A percentile compares a stretch with the other conserved stretches of the same genome.
Conservation (phyloP, 257 asterid genomes). For the Catharanthus roseus region DNA sequence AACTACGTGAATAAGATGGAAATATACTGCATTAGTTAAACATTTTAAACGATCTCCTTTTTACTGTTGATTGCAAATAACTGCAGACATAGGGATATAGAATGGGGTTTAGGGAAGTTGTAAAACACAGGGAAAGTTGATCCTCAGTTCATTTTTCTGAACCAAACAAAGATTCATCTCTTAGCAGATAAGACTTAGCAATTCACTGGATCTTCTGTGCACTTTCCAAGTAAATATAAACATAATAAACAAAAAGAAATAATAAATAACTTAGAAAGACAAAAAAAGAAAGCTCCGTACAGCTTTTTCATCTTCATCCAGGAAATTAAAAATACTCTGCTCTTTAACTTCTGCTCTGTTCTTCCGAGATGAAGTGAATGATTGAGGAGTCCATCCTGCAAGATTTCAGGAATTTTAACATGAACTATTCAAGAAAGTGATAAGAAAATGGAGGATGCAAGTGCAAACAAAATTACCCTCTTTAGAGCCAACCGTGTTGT, state of each 20-base stretch:
- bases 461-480: constrained; percentile 46
- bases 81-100: not conserved
- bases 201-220: not conserved
- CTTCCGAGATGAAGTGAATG: constrained; percentile 88
- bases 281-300: constrained; percentile 38
- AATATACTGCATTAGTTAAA: not conserved
- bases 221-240: no score
- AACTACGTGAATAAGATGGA: not conserved
- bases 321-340: constrained; percentile 59
- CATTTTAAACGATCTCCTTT: not conserved
- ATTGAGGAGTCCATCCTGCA: constrained; percentile 88
- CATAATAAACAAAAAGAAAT: no score
- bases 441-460: not conserved
- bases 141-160: not conserved
- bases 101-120: not conserved
- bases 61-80: not conserved
- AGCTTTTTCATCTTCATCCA: constrained; percentile 92
- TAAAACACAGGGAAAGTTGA: not conserved
- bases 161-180: not conserved
- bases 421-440: not conserved
- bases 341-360: constrained; percentile 66
- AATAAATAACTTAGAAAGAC: not conserved
- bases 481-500: constrained; percentile 84
- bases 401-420: not conserved
- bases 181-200: not conserved